Evolutionary conservation across 805 yeast genomes (phyloP), one percentile per base, ranked within the genome.

Genomic region (Saccharomyces cerevisiae): DNA sequence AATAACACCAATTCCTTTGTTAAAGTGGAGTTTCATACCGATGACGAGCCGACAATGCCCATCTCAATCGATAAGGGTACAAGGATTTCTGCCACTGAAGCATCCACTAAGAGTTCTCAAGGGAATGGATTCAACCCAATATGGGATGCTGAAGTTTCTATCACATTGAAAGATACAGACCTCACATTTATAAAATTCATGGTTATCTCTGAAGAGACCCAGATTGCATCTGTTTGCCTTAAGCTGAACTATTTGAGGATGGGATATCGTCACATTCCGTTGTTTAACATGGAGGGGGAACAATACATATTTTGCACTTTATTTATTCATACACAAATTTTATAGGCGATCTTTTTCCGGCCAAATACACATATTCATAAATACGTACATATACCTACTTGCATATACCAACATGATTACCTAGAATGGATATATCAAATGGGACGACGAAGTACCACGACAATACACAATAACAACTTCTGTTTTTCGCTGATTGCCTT

Each of bases 101-200:
- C 59, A 9, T 46, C 60, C 1, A 72, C 78, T 0, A 58, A 56
- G 10, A 50, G 59, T 3, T 78, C 85, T 1, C 64, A 68, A 6
- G 82, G 81, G 50, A 90, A 91, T 69, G 97, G 97, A 0, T 89
- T 88, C 70, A 89, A 87, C 64, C 97, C 97, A 0, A 70, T 78
- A 6, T 92, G 97, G 97, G 81, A 84, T 57, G 76, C 78, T 50
- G 67, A 64, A 4, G 77, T 83, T 56, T 57, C 66, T n/a, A 76
- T 84, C 2, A 61, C 62, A 0, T 59, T 75, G 6, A 66, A 69
- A 3, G 67, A 76, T 6, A 67, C 64, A 5, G 69, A 73, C 53
- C 72, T 86, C 46, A 77, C 82, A 2, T 87, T 87, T 64, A 56
- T 85, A 8, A 72, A 81, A 53, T 75, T 87, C 52, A 61, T 75